phyloP scores from a whole-genome alignment of 2,329 filamentous ascomycete genomes.

The Arthrobotrys sphaeroides region DNA sequence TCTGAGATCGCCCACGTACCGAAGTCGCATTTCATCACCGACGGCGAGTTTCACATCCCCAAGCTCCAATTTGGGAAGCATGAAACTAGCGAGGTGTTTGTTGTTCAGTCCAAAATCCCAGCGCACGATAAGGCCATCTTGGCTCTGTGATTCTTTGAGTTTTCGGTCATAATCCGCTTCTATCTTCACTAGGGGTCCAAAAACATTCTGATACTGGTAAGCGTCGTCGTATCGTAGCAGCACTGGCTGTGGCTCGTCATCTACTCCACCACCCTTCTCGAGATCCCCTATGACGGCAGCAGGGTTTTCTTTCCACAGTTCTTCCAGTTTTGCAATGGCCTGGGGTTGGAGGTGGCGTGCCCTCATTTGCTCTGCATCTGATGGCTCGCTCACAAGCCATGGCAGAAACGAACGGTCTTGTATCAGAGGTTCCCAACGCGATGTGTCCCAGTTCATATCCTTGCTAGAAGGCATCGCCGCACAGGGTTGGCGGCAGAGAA shows the following conservation, averaged over 20 bases:
- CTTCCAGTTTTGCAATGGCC: constrained; percentile 94
- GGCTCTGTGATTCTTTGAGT: constrained; percentile 95
- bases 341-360: constrained; percentile 91
- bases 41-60: constrained; percentile 98
- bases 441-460: constrained; percentile 99
- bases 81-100: constrained; percentile 94
- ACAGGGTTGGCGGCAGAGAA: constrained; percentile 95
- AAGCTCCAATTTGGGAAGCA: constrained; percentile 94
- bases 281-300: constrained; percentile 87
- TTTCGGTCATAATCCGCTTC: constrained; percentile 99
- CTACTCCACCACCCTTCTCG: constrained; percentile 88
- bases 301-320: constrained; percentile 97
- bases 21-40: constrained; percentile 96
- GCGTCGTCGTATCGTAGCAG: constrained; percentile 94
- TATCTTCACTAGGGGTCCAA: constrained; percentile 97
- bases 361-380: constrained; percentile 93
- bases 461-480: constrained; percentile 94
- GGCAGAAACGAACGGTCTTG: constrained; percentile 93
- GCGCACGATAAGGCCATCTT: constrained; percentile 90
- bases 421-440: constrained; percentile 95
- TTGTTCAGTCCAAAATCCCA: constrained; percentile 98
- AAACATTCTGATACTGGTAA: constrained; percentile 98
- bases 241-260: constrained; percentile 94
- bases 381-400: constrained; percentile 89
- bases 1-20: constrained; percentile 93